Conservation (phyloP, 2,329 filamentous ascomycete species). For the Botrytis elliptica region DNA sequence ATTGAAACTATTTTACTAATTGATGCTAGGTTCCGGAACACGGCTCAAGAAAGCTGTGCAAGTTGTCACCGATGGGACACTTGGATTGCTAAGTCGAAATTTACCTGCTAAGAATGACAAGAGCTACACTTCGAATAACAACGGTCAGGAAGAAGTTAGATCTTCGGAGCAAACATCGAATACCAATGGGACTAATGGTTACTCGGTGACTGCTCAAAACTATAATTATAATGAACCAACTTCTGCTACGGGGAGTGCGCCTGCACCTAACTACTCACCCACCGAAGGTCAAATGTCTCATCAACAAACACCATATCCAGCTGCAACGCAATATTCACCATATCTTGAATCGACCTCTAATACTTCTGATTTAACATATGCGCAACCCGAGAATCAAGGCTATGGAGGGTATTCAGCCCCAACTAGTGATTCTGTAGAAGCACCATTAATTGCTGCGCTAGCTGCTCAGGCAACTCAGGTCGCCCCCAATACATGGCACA, state of each 20-base stretch:
- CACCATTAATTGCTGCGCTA: slow-evolving; percentile 34
- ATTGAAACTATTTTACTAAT: slow-evolving; percentile 17
- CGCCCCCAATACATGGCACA: slow-evolving; percentile 35
- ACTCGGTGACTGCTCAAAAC: slow-evolving; percentile 11
- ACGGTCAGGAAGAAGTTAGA: slow-evolving; percentile 20
- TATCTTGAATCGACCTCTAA: slow-evolving; percentile 32
- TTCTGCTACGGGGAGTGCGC: slow-evolving; percentile 20
- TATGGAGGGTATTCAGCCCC: slow-evolving; percentile 10
- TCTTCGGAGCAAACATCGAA: slow-evolving; percentile 18
- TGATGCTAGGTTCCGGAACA: slow-evolving; percentile 45
- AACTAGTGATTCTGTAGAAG: slow-evolving; percentile 28
- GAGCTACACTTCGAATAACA: slow-evolving; percentile 27
- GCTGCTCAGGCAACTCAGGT: slow-evolving; percentile 38
- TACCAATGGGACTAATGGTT: slow-evolving; percentile 12
- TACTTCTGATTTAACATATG: slow-evolving; percentile 28
- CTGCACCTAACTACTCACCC: slow-evolving; percentile 26
- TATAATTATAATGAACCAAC: slow-evolving; percentile 25
- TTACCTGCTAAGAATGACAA: slow-evolving; percentile 44
- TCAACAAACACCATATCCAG: slow-evolving; percentile 36
- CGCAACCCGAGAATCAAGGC: slow-evolving; percentile 28
- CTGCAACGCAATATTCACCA: slow-evolving; percentile 36
- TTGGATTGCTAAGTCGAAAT: slow-evolving; percentile 46
- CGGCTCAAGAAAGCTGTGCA: slow-evolving; percentile 49
- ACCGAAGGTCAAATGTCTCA: slow-evolving; percentile 30
- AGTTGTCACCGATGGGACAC: slow-evolving; percentile 48